Evolutionary conservation across 2,329 filamentous ascomycete genomes (phyloP).

Genomic region (Xylariaceae sp.): DNA sequence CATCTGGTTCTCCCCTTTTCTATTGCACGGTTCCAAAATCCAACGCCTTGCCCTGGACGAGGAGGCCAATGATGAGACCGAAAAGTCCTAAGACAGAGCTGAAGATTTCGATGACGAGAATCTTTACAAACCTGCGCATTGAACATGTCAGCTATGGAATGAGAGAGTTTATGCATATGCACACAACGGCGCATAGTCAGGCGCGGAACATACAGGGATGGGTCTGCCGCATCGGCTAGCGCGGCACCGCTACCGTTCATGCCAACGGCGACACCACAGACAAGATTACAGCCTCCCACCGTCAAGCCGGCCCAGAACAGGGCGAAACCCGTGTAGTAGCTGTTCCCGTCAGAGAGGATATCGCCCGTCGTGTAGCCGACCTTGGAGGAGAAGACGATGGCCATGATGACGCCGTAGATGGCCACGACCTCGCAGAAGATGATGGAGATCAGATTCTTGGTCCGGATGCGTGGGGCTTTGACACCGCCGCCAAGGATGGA

Average conservation of each 20-base stretch:
- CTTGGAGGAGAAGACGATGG: constrained; percentile 94
- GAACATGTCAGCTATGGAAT: neutral
- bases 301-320: constrained; percentile 95
- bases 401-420: constrained; percentile 99
- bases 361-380: constrained; percentile 61
- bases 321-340: constrained; percentile 92
- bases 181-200: neutral
- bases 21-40: constrained; percentile 54
- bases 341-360: constrained; percentile 64
- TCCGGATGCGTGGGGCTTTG: constrained; percentile 92
- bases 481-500: constrained; percentile 97
- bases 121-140: constrained; percentile 80
- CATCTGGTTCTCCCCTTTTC: no score
- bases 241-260: constrained; percentile 98
- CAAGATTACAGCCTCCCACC: constrained; percentile 90
- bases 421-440: constrained; percentile 99
- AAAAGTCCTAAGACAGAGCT: constrained; percentile 96
- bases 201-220: constrained; percentile 63
- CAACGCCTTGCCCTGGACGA: constrained; percentile 76
- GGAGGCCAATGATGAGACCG: constrained; percentile 87
- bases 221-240: constrained; percentile 89
- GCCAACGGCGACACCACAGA: constrained; percentile 93
- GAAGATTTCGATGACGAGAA: constrained; percentile 98
- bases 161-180: constrained; percentile 1
- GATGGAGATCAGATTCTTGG: constrained; percentile 99